phyloP scores from a whole-genome alignment of 805 yeast genomes.

The Phaffomyces antillensis region DNA sequence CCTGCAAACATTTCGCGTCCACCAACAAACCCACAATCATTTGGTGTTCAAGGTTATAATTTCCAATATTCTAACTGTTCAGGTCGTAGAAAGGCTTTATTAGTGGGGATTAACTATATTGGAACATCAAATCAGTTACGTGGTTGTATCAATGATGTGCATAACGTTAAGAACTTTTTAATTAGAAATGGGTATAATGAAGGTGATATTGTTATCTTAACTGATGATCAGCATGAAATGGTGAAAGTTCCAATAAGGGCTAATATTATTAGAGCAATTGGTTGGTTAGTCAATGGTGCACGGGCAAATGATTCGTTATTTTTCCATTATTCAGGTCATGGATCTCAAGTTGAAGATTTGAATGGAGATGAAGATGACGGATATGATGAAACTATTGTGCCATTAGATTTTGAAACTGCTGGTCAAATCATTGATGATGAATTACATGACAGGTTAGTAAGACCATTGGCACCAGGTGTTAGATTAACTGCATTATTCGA shows the following conservation, averaged over 20 bases:
- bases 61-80: slow-evolving; percentile 63
- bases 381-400: slow-evolving; percentile 64
- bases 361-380: slow-evolving; percentile 77
- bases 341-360: slow-evolving; percentile 62
- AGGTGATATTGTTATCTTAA: slow-evolving; percentile 52
- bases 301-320: slow-evolving; percentile 70
- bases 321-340: slow-evolving; percentile 85
- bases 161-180: slow-evolving; percentile 38
- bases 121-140: slow-evolving; percentile 54
- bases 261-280: slow-evolving; percentile 73
- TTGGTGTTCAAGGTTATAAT: slow-evolving; percentile 20
- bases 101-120: slow-evolving; percentile 73
- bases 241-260: slow-evolving; percentile 55
- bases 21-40: slow-evolving; percentile 13
- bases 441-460: slow-evolving; percentile 65
- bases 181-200: slow-evolving; percentile 38
- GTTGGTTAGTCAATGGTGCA: slow-evolving; percentile 72
- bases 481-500: slow-evolving; percentile 76
- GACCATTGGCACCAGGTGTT: slow-evolving; percentile 63
- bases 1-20: slow-evolving; percentile 7
- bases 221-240: slow-evolving; percentile 46
- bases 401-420: slow-evolving; percentile 58
- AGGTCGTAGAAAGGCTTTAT: slow-evolving; percentile 66
- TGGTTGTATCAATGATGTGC: slow-evolving; percentile 79
- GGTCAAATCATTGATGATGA: slow-evolving; percentile 73